phyloP scores from a whole-genome alignment of 2,329 filamentous ascomycete genomes.

The Aspergillus latus region DNA sequence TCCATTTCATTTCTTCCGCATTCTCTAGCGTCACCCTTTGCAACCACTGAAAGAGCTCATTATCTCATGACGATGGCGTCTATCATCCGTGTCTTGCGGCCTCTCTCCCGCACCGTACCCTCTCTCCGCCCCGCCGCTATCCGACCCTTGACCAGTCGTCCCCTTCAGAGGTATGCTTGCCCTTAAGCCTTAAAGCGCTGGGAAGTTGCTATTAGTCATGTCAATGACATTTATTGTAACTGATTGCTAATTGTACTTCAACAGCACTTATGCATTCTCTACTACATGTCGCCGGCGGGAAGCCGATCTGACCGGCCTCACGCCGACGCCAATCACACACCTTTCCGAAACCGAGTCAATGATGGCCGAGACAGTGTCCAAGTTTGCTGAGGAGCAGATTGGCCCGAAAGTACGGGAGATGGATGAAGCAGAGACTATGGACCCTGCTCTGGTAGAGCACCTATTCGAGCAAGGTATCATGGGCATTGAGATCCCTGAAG shows the following conservation, averaged over 20 bases:
- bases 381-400: conserved; percentile 86
- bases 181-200: neutral
- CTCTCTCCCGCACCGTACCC: conserved; percentile 42
- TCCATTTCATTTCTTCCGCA: neutral
- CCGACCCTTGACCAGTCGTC: conserved; percentile 38
- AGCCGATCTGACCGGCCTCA: conserved; percentile 69
- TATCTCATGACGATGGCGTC: conserved; percentile 46
- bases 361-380: conserved; percentile 86
- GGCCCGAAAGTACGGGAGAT: conserved; percentile 91
- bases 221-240: neutral
- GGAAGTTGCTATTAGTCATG: neutral
- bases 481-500: conserved; percentile 96
- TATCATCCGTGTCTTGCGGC: conserved; percentile 48
- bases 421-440: conserved; percentile 96
- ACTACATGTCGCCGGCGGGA: conserved; percentile 58
- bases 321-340: conserved; percentile 89
- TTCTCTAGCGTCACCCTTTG: neutral
- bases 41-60: neutral
- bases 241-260: conserved; percentile 1
- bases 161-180: conserved; percentile 43
- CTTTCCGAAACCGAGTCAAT: conserved; percentile 84
- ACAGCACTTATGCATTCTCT: conserved; percentile 57
- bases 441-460: conserved; percentile 80
- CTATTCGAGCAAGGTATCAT: conserved; percentile 97
- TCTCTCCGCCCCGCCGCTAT: conserved; percentile 42